These are phyloP conservation scores for Stromatinia cepivora DNA, from an alignment of 2,329 filamentous ascomycete species.

Conservation along the genomic window DNA sequence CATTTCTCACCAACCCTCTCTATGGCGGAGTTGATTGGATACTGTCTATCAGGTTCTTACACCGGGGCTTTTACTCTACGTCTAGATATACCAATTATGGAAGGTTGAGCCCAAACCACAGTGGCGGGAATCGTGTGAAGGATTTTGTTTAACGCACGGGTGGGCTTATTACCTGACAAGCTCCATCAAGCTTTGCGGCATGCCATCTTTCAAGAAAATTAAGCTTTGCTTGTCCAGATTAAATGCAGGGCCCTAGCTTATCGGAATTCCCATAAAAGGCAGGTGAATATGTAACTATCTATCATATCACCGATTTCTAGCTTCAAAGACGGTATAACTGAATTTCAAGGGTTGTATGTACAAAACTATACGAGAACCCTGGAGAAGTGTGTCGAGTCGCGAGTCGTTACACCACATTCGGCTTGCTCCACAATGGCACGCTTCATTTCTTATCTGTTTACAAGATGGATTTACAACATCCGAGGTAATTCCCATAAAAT, in stretches of 20 bases:
- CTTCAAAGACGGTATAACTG: not conserved
- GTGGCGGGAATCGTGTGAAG: not conserved
- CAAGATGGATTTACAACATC: not conserved
- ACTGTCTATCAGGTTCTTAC: not conserved
- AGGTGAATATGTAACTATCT: not conserved
- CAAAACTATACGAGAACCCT: not conserved
- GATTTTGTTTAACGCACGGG: not conserved
- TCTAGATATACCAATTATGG: not conserved
- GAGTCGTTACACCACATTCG: not conserved
- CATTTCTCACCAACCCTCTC: too few relatives aligned
- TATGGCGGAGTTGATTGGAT: not conserved
- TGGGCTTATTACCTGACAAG: not conserved
- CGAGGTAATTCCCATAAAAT: not conserved
- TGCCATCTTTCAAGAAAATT: not conserved
- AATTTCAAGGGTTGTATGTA: not conserved
- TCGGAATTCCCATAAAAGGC: slow-evolving; percentile 1
- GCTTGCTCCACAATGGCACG: slow-evolving; percentile 5
- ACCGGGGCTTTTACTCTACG: not conserved
- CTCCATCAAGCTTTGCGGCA: slow-evolving; percentile 4
- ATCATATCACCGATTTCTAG: not conserved
- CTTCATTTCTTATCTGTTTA: slow-evolving; percentile 7
- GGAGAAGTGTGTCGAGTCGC: not conserved
- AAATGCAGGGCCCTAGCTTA: not conserved
- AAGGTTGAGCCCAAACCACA: not conserved
- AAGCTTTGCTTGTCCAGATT: slow-evolving; percentile 17